Base-by-base conservation (phyloP, 352 stramenopile species). In the Globisporangium cederbergense region DNA sequence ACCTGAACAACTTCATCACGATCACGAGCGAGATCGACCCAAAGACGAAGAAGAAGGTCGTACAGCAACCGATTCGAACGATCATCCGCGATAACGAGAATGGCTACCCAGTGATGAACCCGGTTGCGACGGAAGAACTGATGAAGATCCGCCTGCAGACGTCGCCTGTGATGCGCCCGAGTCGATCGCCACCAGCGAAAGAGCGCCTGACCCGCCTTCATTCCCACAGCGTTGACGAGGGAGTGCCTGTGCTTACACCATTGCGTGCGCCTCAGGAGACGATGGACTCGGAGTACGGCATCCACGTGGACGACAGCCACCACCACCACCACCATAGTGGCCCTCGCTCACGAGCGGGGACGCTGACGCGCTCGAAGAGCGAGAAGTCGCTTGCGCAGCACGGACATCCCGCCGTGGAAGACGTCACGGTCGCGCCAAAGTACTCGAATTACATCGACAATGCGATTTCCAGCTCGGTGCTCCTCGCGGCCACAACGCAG, bases 1-100 rank as follows among this genome's bases (percentile, higher is more conserved):
- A 95, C 64, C 72, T 95, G 54, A 95, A 95, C 66, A 95, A 95
- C 64, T 92, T 95, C 42, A 88, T 95, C 63, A 86, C 72, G 53
- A 81, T 95, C 56, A 43, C 55, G 9, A 61, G 63, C 0, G 50
- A 67, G 0, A 68, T 75, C 51, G 69, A 80, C 52, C 64, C 64
- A 13, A 55, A 64, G 56, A 73, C 70, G n/a, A 73, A 83, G 58
- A 58, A 71, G 22, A 89, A 88, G 58, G 47, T 65, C 0, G 30
- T 91, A 28, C 83, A 94, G 58, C 67, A 58, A 16, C 80, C 86
- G 9, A 77, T 89, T 45, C 72, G 66, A 57, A 94, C 86, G 25
- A 94, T 94, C 64, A 75, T 94, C 45, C 83, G 86, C 25, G 78
- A 90, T 47, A 62, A 52, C 13, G 59, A 65, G 25, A 67, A 86